A percentile compares a stretch with the other conserved stretches of the same genome.
Evolutionary conservation across 139 green algal genomes (phyloP).

Genomic region (Chlamydomonas schloesseri): DNA sequence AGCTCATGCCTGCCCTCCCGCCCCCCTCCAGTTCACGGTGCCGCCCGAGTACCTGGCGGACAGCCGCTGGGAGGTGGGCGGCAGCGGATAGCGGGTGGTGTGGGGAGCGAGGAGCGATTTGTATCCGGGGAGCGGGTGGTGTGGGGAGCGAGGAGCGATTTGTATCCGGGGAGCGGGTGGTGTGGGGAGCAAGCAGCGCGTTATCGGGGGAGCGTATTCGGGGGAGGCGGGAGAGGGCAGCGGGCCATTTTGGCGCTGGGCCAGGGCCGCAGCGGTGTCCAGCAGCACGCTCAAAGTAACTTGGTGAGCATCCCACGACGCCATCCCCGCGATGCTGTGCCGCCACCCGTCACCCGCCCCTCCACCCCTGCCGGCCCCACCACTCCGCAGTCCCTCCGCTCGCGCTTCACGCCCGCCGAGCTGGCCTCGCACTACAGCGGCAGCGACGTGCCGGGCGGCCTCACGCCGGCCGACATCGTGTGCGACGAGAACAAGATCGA

Average conservation of each 20-base stretch:
- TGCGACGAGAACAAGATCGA: conserved; percentile 68
- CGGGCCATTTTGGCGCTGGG: too few species aligned
- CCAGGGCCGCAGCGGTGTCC: too few species aligned
- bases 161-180: not conserved
- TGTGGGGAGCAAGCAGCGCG: not conserved
- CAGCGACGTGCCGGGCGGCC: conserved; percentile 28
- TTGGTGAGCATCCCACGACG: too few species aligned
- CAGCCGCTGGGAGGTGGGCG: conserved; percentile 20
- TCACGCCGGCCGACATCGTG: conserved; percentile 46
- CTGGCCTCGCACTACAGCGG: conserved; percentile 33
- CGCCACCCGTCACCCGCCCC: not conserved
- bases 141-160: not conserved
- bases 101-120: not conserved
- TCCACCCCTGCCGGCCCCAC: not conserved
- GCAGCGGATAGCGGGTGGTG: not conserved
- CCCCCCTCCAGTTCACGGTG: not conserved
- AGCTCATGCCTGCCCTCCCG: too few species aligned
- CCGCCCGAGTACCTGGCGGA: conserved; percentile 29
- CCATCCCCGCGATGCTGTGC: too few species aligned
- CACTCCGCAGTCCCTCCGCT: not conserved
- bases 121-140: not conserved
- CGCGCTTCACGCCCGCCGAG: conserved; percentile 16
- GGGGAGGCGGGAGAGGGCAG: too few species aligned
- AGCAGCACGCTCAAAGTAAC: too few species aligned
- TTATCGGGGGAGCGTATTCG: not conserved